Evolutionary conservation across 2,329 filamentous ascomycete genomes (phyloP), one percentile per base, ranked within the genome.

Genomic region (Penicillium sp.): DNA sequence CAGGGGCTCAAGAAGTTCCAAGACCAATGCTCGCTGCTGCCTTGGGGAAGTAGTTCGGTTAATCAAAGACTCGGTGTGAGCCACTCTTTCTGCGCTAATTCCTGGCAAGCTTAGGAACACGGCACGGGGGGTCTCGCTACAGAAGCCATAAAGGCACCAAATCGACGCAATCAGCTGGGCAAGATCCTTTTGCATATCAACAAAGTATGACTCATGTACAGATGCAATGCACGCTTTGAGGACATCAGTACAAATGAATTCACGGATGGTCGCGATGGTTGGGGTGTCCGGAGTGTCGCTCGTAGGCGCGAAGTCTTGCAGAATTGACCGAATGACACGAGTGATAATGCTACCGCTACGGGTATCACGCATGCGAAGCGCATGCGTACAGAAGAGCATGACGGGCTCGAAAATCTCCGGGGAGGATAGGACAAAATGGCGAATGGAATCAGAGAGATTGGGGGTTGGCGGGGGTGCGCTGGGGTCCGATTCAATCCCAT

Each of bases 201-300:
- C 92, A 73, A 97, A 99, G 73, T 97, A 97, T 0, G 91, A 87
- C 62, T 99, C 94, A 74, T 97, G 90, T 47, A 99, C 84, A 2
- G 90, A 95, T 1, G 87, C 90, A 69, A 97, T 90, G 66, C 89
- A 93, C 0, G 91, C 91, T 76, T 92, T 90, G 46, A 99, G 82
- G 2, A 97, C 90, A 61, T 96, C 89, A 5, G 86, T 85, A 48
- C 87, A 91, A 67, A 97, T 92, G 72, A 92, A 99, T 67, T 96
- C 91, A 48, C 92, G 86, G 58, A 97, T 89, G 7, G 81, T 88
- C 7, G 81, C 76, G 1, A 85, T 80, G 13, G 85, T 84, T n/a
- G 68, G 70, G 56, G 62, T 74, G 51, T 76, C 67, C n/a, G 68
- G 70, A 55, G 62, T 74, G 48, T 76, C 67, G 36, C 71, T 60